Conservation (phyloP, 2,329 filamentous ascomycete species). For the Xylaria polymorpha region DNA sequence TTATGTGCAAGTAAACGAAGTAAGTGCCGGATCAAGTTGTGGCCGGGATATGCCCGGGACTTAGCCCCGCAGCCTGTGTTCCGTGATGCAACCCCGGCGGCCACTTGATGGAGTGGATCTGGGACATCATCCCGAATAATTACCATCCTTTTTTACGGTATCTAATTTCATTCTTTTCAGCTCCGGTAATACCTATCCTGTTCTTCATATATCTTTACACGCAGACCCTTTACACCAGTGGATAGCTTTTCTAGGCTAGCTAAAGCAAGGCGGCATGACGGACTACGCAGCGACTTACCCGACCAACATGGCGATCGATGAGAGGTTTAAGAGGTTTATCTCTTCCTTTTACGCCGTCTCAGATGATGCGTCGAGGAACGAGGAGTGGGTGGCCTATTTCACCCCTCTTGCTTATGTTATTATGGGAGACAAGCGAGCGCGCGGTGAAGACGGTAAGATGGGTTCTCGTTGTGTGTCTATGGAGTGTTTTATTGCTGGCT, state of each 20-base stretch:
- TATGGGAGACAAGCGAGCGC: conserved; percentile 56
- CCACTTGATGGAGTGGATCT: neutral
- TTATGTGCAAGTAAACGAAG: neutral
- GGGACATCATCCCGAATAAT: neutral
- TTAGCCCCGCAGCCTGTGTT: conserved; percentile 15
- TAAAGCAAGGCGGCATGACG: neutral
- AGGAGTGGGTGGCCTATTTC: conserved; percentile 59
- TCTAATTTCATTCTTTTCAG: neutral
- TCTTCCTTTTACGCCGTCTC: conserved; percentile 58
- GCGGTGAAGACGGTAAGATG: conserved; percentile 50
- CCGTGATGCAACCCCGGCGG: neutral
- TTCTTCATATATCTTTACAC: neutral
- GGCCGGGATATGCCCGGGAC: neutral
- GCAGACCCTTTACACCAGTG: neutral
- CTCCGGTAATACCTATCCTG: neutral
- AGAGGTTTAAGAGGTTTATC: conserved; percentile 53
- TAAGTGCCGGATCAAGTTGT: neutral
- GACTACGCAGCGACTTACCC: conserved; percentile 49
- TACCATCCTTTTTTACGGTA: neutral
- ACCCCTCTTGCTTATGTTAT: conserved; percentile 55
- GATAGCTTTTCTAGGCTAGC: neutral
- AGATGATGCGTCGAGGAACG: conserved; percentile 55
- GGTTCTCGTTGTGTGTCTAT: neutral
- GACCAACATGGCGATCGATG: conserved; percentile 34
- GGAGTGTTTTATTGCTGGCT: neutral